Base-by-base conservation (phyloP, 768 basidiomycete species). In the Termitomyces bulborhizus region DNA sequence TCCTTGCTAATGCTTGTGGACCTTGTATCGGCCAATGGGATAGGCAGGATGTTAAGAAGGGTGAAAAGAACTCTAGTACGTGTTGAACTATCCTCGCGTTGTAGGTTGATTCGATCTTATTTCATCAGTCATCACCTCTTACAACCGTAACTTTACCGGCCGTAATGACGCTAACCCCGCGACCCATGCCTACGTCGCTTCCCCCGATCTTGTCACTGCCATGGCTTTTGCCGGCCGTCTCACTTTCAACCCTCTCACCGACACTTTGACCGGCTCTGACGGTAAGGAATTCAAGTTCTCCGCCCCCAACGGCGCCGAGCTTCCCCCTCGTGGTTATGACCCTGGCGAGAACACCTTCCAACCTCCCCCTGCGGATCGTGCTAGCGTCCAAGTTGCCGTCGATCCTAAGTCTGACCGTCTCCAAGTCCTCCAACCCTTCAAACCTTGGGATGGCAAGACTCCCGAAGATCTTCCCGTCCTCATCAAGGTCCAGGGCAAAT, bases 61-160 rank as follows among this genome's bases (percentile, higher is more conserved):
- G 96, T 66, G 92, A 90, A 64, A 76, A 82, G 64, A 99, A 98
- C 84, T 96, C 97, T 44, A 99, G 90, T 92, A 62, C 46, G 90
- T 79, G 8, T 6, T 29, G 13, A 36, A 26, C 29, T 34, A 12
- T 24, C 34, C 0, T 15, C 49, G 13, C 31, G 31, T 27, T n/a
- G 7, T 29, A 46, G 36, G 40, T 36, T 31, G 8, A 15, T 31
- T 55, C 67, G 4, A 66, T 44, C 13, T 36, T 40, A 57, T 56
- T 27, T 53, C 49, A 39, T 24, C 46, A 93, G 90, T 98, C 79
- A 92, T 99, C 74, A 96, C 96, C 51, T 98, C 95, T 18, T 99
- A 99, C 84, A 99, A 99, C 86, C 95, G 97, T 71, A 99, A 99
- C 86, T 99, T 99, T 79, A 98, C 97, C 62, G 97, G 96, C 55